Percentiles rank a stretch among this genome's conserved stretches.
These are phyloP conservation scores for Catharanthus roseus DNA, from an alignment of 257 asterid genomes.

Conservation along the genomic window DNA sequence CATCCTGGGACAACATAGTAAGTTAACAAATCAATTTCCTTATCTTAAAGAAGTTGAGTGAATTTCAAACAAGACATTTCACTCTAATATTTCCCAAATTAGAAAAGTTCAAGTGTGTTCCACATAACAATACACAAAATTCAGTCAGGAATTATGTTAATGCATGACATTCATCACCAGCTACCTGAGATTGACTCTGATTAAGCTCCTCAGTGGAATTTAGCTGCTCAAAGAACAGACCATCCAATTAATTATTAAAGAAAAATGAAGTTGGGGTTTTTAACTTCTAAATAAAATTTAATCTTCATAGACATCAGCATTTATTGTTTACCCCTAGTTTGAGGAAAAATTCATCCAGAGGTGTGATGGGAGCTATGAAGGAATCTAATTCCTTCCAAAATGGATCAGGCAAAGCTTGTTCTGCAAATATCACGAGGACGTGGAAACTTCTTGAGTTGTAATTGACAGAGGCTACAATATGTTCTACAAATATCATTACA, in stretches of 20 bases:
- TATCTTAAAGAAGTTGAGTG: background rate
- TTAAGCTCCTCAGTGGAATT: constrained; percentile 2
- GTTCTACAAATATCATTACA: background rate
- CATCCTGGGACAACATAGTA: constrained; percentile 4
- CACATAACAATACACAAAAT: background rate
- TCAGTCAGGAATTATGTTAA: background rate
- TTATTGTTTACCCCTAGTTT: constrained; percentile 6
- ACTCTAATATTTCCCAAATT: background rate
- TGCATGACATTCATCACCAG: background rate
- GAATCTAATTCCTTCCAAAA: constrained; percentile 22
- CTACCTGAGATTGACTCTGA: constrained; percentile 6
- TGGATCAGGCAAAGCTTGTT: constrained; percentile 9
- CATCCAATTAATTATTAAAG: background rate
- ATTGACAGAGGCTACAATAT: too few species aligned
- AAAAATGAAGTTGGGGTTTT: background rate
- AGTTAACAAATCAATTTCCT: background rate
- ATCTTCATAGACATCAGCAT: background rate
- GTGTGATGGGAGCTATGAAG: constrained; percentile 13
- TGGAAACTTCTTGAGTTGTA: background rate
- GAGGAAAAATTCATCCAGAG: constrained; percentile 8
- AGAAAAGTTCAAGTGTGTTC: background rate
- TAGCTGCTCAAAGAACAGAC: constrained; percentile 2
- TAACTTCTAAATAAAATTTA: background rate
- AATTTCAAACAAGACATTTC: background rate
- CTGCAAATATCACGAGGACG: constrained; percentile 14